phyloP scores from a whole-genome alignment of 768 basidiomycete species.

The Tricholoma flavovirens region DNA sequence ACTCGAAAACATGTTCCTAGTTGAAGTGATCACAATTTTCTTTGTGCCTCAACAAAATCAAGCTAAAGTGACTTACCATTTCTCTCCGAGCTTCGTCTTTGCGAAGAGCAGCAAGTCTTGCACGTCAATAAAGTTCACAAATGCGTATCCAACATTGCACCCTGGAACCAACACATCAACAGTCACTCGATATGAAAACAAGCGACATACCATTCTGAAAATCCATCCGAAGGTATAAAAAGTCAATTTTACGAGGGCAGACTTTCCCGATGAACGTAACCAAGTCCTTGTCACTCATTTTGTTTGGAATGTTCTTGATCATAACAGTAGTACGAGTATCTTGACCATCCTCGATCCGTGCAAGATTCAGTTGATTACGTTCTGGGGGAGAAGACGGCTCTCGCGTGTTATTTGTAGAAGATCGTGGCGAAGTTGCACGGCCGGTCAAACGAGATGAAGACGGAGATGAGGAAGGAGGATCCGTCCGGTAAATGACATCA shows the following conservation, averaged over 20 bases:
- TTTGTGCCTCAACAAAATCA: background rate
- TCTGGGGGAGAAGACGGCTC: constrained; percentile 19
- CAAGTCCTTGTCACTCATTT: constrained; percentile 76
- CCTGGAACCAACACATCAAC: constrained; percentile 31
- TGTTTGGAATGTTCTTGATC: constrained; percentile 92
- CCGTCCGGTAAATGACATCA: constrained; percentile 6
- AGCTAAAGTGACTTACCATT: constrained; percentile 49
- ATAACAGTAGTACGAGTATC: constrained; percentile 84
- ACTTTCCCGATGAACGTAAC: constrained; percentile 63
- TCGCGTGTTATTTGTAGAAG: background rate
- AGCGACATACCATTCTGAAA: constrained; percentile 62
- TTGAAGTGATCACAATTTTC: constrained; percentile 2
- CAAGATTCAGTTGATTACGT: constrained; percentile 53
- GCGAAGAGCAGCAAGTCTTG: constrained; percentile 74
- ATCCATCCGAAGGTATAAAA: constrained; percentile 84
- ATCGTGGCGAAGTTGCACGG: background rate
- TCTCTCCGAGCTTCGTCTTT: constrained; percentile 65
- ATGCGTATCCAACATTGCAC: constrained; percentile 78
- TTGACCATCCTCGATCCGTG: constrained; percentile 66
- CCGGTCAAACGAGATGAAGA: constrained; percentile 10
- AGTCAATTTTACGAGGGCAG: constrained; percentile 75
- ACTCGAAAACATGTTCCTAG: constrained; percentile 87
- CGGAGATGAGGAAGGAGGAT: constrained; percentile 19
- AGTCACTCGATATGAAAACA: constrained; percentile 1
- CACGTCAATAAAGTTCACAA: constrained; percentile 84